Conservation (phyloP, 768 basidiomycete genomes). For the Hortiboletus flavorubellus region DNA sequence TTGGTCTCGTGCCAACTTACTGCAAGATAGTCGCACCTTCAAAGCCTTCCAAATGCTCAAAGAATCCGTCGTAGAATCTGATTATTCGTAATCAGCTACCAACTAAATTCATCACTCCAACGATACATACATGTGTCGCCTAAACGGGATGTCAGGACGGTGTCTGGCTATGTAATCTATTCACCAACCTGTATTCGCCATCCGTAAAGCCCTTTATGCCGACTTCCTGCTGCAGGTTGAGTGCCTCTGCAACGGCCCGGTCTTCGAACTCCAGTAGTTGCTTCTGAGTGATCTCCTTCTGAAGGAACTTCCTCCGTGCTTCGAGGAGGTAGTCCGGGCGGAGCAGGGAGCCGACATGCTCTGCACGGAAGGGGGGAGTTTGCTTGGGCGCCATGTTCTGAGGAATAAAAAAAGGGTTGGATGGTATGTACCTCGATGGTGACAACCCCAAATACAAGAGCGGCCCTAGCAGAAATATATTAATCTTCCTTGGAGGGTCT, state of each 20-base stretch:
- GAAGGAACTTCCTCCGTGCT: conserved; percentile 35
- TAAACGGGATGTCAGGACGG: conserved; percentile 3
- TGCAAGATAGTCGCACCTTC: conserved; percentile 15
- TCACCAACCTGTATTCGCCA: conserved; percentile 38
- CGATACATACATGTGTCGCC: conserved; percentile 24
- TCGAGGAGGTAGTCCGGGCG: conserved; percentile 40
- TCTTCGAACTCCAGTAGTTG: conserved; percentile 40
- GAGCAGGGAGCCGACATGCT: conserved; percentile 45
- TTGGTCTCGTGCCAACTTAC: background rate
- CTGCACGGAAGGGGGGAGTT: conserved; percentile 43
- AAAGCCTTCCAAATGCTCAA: conserved; percentile 25
- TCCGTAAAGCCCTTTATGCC: conserved; percentile 43
- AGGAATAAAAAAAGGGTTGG: background rate
- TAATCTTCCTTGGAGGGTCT: too few relatives aligned
- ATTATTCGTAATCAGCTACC: background rate
- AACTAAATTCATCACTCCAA: background rate
- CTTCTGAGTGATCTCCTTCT: conserved; percentile 30
- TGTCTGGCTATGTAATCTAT: conserved; percentile 1
- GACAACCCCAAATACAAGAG: too few relatives aligned
- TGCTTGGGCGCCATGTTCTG: conserved; percentile 20
- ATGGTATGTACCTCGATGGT: too few relatives aligned
- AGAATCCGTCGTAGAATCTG: conserved; percentile 30
- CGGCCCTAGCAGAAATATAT: too few relatives aligned
- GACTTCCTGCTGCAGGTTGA: conserved; percentile 37
- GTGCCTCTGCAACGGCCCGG: conserved; percentile 34